Percentiles rank a stretch among this genome's conserved stretches.
Evolutionary conservation across 2,329 filamentous ascomycete species (phyloP).

Genomic region (Cadophora luteo-olivacea): DNA sequence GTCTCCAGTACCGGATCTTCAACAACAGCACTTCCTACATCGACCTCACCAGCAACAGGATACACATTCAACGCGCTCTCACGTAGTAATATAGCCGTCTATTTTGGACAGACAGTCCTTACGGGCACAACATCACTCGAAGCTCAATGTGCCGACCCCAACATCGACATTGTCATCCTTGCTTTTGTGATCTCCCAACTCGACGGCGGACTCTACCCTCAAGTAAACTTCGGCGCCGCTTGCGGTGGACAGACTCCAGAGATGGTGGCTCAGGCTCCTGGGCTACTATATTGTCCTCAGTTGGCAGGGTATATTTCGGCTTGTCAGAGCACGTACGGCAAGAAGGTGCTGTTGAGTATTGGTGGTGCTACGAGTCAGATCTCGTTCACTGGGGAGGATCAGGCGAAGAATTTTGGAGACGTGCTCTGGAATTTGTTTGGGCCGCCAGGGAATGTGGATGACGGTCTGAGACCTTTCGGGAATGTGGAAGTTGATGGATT

Average conservation of each 20-base stretch:
- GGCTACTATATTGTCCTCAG: conserved; percentile 47
- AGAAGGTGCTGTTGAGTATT: conserved; percentile 49
- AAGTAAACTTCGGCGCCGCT: conserved; percentile 44
- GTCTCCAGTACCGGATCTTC: not conserved
- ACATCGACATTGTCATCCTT: conserved; percentile 47
- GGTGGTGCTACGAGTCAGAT: conserved; percentile 43
- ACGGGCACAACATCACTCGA: conserved; percentile 41
- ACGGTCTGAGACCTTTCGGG: conserved; percentile 44
- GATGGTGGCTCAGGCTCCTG: conserved; percentile 46
- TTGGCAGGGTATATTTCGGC: conserved; percentile 42
- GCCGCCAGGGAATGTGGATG: conserved; percentile 35
- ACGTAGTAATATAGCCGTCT: conserved; percentile 44
- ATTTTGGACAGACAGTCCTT: conserved; percentile 42
- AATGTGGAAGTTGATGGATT: conserved; percentile 46
- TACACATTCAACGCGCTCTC: conserved; percentile 42
- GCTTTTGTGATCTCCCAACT: conserved; percentile 34
- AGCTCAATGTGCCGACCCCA: conserved; percentile 43
- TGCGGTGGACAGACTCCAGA: conserved; percentile 43
- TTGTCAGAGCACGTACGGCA: conserved; percentile 48
- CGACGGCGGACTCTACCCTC: conserved; percentile 30
- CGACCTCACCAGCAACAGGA: conserved; percentile 5
- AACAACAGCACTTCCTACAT: not conserved
- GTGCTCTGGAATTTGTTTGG: conserved; percentile 48
- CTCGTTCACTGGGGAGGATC: conserved; percentile 38
- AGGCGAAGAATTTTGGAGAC: conserved; percentile 44